A percentile compares a stretch with the other conserved stretches of the same genome.
Conservation (phyloP, 2,329 filamentous ascomycete genomes). For the Penicillium occitanis region DNA sequence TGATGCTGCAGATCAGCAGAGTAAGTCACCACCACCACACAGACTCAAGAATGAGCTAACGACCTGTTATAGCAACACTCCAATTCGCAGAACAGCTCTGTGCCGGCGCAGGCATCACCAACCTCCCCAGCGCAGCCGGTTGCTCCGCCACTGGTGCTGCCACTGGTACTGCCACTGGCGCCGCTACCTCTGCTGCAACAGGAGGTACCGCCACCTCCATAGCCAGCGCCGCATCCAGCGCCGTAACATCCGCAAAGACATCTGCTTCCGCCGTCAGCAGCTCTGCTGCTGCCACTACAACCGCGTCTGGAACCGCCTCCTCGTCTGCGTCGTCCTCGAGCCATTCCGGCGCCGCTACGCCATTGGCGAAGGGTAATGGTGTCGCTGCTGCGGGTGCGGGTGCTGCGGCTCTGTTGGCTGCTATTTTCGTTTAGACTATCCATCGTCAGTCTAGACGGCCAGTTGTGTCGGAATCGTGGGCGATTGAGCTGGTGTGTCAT, state of each 20-base stretch:
- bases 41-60: neutral
- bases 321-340: constrained; percentile 28
- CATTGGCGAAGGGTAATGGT: constrained; percentile 26
- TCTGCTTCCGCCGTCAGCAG: neutral
- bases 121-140: constrained; percentile 35
- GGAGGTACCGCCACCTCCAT: constrained; percentile 20
- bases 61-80: constrained; percentile 32
- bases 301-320: constrained; percentile 23
- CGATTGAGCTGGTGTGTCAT: too few species aligned
- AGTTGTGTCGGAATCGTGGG: neutral
- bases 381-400: constrained; percentile 33
- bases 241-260: constrained; percentile 16
- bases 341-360: constrained; percentile 25
- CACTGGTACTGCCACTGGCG: constrained; percentile 2
- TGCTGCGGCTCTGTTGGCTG: constrained; percentile 31
- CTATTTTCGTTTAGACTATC: constrained; percentile 16
- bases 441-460: neutral
- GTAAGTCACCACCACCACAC: constrained; percentile 26
- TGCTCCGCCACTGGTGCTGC: constrained; percentile 26
- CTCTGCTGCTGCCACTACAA: constrained; percentile 17
- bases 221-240: constrained; percentile 16
- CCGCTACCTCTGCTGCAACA: neutral
- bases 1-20: constrained; percentile 41
- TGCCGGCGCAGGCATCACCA: constrained; percentile 37
- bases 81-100: constrained; percentile 41